Base-by-base conservation (phyloP, 805 yeast genomes). In the Starmerella vaccinii region DNA sequence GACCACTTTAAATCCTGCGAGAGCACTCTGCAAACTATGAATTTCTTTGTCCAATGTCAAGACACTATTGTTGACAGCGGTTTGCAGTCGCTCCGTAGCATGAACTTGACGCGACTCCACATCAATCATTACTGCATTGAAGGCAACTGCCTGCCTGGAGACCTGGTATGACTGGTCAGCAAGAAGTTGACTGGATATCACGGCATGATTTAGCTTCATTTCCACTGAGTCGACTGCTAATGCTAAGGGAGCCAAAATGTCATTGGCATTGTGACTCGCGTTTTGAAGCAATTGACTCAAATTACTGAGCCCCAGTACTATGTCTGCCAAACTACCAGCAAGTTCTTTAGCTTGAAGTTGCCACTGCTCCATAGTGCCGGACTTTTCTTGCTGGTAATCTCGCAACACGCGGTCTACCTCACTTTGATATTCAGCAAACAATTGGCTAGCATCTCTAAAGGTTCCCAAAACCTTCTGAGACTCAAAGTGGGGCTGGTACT, bases 401-500 rank as follows among this genome's bases (percentile, higher is more conserved):
- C 15, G 7, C 29, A 43, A n/a, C 2, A n/a, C 32, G 13, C 22
- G 37, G n/a, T 12, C 40, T 3, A 49, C 13, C n/a, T 43, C 49
- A 13, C 8, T 10, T 26, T 49, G 52, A 32, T 42, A 53, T 8
- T n/a, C 21, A 5, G 30, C 30, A 41, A 49, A 49, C 12, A 56
- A 33, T 10, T 21, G 15, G 19, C 41, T 33, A 2, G 55, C 52
- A 22, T 52, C 45, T 23, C 46, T 49, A 34, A 48, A 57, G 4
- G 54, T 35, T 1, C 46, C 16, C 7, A 57, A 24, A 2, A 49
- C 43, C 24, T 23, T 19, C 6, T 47, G 47, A 8, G 59, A 40
- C 41, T 58, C 65, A 22, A 49, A 54, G 9, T 55, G 56, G 1
- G 56, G 58, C 24, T 49, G 54, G 44, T 58, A 53, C 42, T 61